A percentile compares a stretch with the other conserved stretches of the same genome.
Conservation (phyloP, 371 early-diverging fungal genomes). For the Mortierella sp. region DNA sequence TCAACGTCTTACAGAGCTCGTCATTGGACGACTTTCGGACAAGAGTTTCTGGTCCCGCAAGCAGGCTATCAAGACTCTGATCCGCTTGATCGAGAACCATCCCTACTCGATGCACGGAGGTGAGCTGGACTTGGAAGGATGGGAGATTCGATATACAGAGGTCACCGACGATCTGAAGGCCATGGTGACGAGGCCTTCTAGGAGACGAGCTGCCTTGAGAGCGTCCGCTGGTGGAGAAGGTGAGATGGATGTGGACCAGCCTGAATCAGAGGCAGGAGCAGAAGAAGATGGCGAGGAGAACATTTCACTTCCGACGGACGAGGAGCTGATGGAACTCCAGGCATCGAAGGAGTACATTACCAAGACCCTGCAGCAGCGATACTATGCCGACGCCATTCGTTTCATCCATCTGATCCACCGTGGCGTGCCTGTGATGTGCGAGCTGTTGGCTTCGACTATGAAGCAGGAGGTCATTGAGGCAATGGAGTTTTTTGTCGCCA, state of each 20-base stretch:
- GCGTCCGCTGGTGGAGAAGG: constrained; percentile 25
- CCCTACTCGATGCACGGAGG: constrained; percentile 94
- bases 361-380: constrained; percentile 76
- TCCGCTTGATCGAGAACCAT: constrained; percentile 84
- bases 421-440: constrained; percentile 80
- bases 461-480: constrained; percentile 95
- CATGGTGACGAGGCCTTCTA: constrained; percentile 47
- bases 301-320: constrained; percentile 45
- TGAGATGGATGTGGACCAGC: constrained; percentile 47
- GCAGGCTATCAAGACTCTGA: constrained; percentile 87
- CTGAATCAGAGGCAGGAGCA: constrained; percentile 37
- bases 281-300: constrained; percentile 39
- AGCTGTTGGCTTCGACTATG: constrained; percentile 88
- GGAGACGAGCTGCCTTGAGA: constrained; percentile 37
- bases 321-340: constrained; percentile 43
- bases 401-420: constrained; percentile 85
- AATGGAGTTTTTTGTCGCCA: constrained; percentile 93
- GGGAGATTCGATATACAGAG: constrained; percentile 72
- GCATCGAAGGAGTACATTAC: constrained; percentile 70
- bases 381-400: constrained; percentile 87
- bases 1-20: constrained; percentile 76
- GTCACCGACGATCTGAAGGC: constrained; percentile 77
- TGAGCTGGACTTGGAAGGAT: constrained; percentile 74
- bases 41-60: constrained; percentile 92
- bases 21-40: constrained; percentile 88